Percentiles rank a stretch among this genome's conserved stretches.
Conservation (phyloP, 177 flowering plant genomes). For the Vitis hybrid region DNA sequence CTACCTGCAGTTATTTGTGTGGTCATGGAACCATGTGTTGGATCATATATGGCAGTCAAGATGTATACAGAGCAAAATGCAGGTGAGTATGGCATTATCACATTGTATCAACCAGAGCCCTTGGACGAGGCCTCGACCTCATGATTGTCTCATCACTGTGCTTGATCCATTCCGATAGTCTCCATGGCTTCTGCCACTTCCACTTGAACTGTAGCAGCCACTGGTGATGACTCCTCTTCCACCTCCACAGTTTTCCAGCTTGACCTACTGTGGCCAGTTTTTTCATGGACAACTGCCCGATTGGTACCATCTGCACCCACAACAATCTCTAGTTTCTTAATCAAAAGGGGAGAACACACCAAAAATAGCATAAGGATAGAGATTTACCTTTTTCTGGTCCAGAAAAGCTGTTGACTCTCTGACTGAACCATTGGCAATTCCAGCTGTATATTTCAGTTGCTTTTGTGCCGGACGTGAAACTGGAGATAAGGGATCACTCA, state of each 20-base stretch:
- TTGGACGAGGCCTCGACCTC: constrained; percentile 71
- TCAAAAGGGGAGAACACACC: constrained; percentile 1
- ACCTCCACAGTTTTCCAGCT: constrained; percentile 90
- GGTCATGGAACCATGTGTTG: no score
- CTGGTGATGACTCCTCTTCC: constrained; percentile 99
- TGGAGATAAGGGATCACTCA: constrained; percentile 67
- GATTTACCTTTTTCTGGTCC: constrained; percentile 64
- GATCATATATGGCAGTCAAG: no score
- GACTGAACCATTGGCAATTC: constrained; percentile 75
- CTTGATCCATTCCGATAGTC: constrained; percentile 88
- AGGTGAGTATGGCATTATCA: constrained; percentile 17
- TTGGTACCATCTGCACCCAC: constrained; percentile 74
- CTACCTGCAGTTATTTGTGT: no score
- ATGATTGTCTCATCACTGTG: constrained; percentile 91
- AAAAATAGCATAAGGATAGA: not conserved
- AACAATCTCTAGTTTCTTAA: constrained; percentile 13
- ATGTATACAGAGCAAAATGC: no score
- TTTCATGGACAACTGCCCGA: constrained; percentile 74
- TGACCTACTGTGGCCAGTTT: constrained; percentile 70
- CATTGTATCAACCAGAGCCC: constrained; percentile 45
- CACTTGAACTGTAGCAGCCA: constrained; percentile 96
- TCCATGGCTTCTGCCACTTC: constrained; percentile 99
- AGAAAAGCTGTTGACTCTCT: constrained; percentile 60
- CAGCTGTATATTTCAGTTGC: constrained; percentile 87
- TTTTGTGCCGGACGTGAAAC: constrained; percentile 80